A percentile compares a stretch with the other conserved stretches of the same genome.
These are phyloP conservation scores for Citrus trifoliata DNA, from an alignment of 345 rosid species.

Conservation along the genomic window DNA sequence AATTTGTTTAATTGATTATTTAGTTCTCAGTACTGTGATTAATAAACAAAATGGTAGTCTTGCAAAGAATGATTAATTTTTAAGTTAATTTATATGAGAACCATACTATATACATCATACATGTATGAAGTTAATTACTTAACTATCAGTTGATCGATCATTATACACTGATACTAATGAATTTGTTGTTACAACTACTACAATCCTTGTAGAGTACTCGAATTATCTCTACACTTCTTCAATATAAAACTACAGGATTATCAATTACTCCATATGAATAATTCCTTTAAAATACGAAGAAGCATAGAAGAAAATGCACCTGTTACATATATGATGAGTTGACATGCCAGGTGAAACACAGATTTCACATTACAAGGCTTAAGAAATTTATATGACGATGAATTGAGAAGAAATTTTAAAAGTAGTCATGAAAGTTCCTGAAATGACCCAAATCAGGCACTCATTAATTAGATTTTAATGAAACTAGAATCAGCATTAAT, in stretches of 20 bases:
- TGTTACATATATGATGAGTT: background rate
- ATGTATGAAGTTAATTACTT: background rate
- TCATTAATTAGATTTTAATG: too few species aligned
- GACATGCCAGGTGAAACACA: too few species aligned
- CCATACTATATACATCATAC: too few species aligned
- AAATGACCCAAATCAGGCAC: too few species aligned
- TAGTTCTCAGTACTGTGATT: background rate
- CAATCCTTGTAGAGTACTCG: constrained; percentile 20
- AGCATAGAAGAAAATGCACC: background rate
- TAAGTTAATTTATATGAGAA: background rate
- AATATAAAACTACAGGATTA: background rate
- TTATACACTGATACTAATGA: background rate
- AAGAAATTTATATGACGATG: background rate
- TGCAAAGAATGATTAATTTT: background rate
- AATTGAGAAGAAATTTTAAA: background rate
- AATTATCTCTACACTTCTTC: background rate
- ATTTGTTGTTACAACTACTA: constrained; percentile 35
- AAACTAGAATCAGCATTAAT: background rate
- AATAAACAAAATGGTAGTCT: background rate
- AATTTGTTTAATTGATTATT: background rate
- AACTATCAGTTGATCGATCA: background rate
- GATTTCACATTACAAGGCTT: too few species aligned
- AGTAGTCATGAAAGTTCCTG: background rate
- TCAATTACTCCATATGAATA: background rate
- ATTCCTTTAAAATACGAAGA: background rate